phyloP scores from a whole-genome alignment of 1,139 yeast genomes.

The Trichomonascaceae sp. region DNA sequence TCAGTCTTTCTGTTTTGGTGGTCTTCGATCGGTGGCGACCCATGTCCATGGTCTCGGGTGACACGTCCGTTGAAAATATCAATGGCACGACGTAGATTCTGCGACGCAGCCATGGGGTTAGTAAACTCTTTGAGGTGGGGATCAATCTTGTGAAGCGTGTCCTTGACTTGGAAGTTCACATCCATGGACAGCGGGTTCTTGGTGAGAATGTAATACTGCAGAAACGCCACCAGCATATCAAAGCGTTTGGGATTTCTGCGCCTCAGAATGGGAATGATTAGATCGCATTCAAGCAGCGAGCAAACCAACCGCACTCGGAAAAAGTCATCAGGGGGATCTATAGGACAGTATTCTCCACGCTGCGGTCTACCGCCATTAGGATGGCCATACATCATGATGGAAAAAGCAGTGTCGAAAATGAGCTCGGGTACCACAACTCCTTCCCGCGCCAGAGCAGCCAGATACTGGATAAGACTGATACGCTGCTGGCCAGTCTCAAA shows the following conservation, averaged over 20 bases:
- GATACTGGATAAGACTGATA: slow-evolving; percentile 45
- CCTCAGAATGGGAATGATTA: slow-evolving; percentile 10
- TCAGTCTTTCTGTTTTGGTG: slow-evolving; percentile 1
- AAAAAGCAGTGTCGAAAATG: slow-evolving; percentile 43
- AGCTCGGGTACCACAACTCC: slow-evolving; percentile 32
- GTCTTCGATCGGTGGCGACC: slow-evolving; percentile 4
- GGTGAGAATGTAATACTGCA: slow-evolving; percentile 63
- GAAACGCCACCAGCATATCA: slow-evolving; percentile 40
- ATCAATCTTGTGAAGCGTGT: slow-evolving; percentile 28
- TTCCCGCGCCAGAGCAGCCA: slow-evolving; percentile 46
- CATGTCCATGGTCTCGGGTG: slow-evolving; percentile 7
- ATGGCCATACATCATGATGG: slow-evolving; percentile 56
- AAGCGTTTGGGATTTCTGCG: slow-evolving; percentile 22
- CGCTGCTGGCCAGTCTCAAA: slow-evolving; percentile 48
- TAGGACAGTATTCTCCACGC: slow-evolving; percentile 30
- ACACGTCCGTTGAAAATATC: slow-evolving; percentile 17
- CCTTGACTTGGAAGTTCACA: slow-evolving; percentile 37
- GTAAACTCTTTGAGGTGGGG: slow-evolving; percentile 30
- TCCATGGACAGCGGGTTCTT: slow-evolving; percentile 61
- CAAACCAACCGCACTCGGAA: slow-evolving; percentile 53
- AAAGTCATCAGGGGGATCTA: slow-evolving; percentile 56
- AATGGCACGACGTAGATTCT: slow-evolving; percentile 16
- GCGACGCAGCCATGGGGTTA: slow-evolving; percentile 22
- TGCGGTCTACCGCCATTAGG: slow-evolving; percentile 43
- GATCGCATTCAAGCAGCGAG: slow-evolving; percentile 25